Evolutionary conservation across 805 yeast species (phyloP).

Genomic region (Candida sphagnicola): DNA sequence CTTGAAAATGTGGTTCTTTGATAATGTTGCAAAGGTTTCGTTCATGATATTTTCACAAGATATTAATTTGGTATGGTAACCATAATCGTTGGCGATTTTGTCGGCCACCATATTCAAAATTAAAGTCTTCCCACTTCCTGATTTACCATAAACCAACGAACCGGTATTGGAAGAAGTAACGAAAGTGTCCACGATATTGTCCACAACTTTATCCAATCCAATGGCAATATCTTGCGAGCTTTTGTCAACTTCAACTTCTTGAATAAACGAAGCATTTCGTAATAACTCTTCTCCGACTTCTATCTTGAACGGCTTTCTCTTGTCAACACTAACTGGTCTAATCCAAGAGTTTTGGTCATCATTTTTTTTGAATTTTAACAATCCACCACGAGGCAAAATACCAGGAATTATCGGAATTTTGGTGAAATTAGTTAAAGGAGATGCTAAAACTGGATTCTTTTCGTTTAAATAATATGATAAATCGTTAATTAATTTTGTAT

Average conservation of each 20-base stretch:
- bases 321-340: constrained; percentile 23
- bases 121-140: constrained; percentile 81
- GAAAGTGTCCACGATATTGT: constrained; percentile 35
- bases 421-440: constrained; percentile 47
- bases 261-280: constrained; percentile 39
- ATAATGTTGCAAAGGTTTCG: constrained; percentile 46
- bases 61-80: constrained; percentile 46
- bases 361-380: constrained; percentile 45
- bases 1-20: constrained; percentile 38
- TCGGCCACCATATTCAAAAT: constrained; percentile 41
- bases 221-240: constrained; percentile 32
- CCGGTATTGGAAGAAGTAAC: constrained; percentile 47
- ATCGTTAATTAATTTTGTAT: constrained; percentile 14
- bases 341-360: constrained; percentile 45
- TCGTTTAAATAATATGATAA: constrained; percentile 12
- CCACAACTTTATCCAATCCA: constrained; percentile 52
- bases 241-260: constrained; percentile 11
- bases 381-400: constrained; percentile 56
- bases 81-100: constrained; percentile 31
- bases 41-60: constrained; percentile 53
- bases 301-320: constrained; percentile 30
- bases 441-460: constrained; percentile 12
- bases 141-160: constrained; percentile 61
- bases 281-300: constrained; percentile 51
- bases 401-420: constrained; percentile 49